Evolutionary conservation across 208 protist genomes (phyloP).

Genomic region (Acanthamoeba polyphaga): DNA sequence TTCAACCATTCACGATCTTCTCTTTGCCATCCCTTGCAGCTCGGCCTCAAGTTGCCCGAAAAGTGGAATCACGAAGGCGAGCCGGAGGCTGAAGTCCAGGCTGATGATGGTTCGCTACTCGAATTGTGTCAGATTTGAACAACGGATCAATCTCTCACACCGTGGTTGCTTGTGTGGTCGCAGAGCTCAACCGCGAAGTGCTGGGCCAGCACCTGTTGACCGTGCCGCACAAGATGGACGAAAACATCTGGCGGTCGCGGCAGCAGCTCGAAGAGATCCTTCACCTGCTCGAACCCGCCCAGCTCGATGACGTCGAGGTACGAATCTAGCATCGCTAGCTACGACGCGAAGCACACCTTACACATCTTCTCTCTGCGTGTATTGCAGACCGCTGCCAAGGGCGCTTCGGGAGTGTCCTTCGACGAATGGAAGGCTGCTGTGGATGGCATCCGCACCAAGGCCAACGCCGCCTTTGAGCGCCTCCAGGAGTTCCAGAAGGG

Average conservation of each 20-base stretch:
- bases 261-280: slow-evolving; percentile 51
- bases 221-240: slow-evolving; percentile 62
- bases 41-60: background rate
- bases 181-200: background rate
- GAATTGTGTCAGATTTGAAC: background rate
- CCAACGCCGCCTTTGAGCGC: background rate
- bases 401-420: background rate
- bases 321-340: background rate
- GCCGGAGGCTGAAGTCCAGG: background rate
- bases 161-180: background rate
- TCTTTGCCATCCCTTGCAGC: background rate
- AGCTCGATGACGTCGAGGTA: background rate
- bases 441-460: background rate
- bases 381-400: background rate
- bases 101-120: background rate
- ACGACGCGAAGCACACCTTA: too few species aligned
- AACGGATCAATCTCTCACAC: background rate
- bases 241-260: slow-evolving; percentile 53
- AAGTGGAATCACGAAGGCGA: slow-evolving; percentile 8
- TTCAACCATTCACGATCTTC: background rate
- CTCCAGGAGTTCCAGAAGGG: slow-evolving; percentile 7
- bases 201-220: background rate
- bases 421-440: background rate
- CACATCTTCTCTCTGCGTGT: background rate
- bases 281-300: background rate